phyloP scores from a whole-genome alignment of 176 grass and related monocot species.

The Rhynchospora breviuscula region DNA sequence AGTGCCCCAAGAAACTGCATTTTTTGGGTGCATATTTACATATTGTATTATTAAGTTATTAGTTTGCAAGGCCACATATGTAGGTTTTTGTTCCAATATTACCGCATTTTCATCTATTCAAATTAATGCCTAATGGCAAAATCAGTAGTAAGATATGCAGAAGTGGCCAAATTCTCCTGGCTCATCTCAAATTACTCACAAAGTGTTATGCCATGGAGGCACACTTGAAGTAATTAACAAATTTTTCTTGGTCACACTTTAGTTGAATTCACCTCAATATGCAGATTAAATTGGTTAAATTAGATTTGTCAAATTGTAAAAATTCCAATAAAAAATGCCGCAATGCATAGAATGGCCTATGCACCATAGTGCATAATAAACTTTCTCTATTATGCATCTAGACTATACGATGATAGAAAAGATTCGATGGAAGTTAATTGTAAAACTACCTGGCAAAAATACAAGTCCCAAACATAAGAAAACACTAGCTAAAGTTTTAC shows the following conservation, averaged over 20 bases:
- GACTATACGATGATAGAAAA: neutral
- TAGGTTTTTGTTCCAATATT: neutral
- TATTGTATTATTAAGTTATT: neutral
- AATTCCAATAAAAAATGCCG: too few relatives aligned
- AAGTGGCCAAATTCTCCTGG: neutral
- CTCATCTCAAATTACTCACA: neutral
- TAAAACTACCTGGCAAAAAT: neutral
- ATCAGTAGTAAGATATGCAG: neutral
- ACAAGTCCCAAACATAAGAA: neutral
- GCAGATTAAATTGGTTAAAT: too few relatives aligned
- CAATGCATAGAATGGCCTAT: too few relatives aligned
- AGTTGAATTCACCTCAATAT: neutral
- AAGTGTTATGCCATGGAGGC: neutral
- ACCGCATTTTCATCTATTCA: neutral
- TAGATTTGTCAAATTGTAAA: too few relatives aligned
- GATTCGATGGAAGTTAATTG: neutral
- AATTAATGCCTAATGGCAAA: neutral
- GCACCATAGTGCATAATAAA: too few relatives aligned
- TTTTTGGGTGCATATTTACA: neutral
- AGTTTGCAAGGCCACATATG: neutral
- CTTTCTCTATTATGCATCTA: too few relatives aligned
- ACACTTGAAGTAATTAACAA: too few relatives aligned
- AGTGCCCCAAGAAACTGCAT: conserved; percentile 86
- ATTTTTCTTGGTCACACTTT: too few relatives aligned
- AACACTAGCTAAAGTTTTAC: neutral